Evolutionary conservation across 2,329 filamentous ascomycete genomes (phyloP).

Genomic region (Claviceps sp.): DNA sequence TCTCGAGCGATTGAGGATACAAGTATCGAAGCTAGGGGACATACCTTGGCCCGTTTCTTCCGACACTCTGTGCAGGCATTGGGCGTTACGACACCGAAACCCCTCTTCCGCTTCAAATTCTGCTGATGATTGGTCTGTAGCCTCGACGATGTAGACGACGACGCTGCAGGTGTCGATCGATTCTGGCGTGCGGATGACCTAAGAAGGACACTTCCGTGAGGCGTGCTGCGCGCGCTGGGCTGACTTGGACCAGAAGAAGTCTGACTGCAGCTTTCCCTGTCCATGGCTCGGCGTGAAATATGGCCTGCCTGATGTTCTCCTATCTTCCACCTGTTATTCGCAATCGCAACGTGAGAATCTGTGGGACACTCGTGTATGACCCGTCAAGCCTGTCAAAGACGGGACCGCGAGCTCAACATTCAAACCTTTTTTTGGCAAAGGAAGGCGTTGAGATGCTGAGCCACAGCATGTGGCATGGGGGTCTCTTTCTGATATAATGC

Average conservation of each 20-base stretch:
- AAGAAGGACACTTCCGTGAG: slow-evolving; percentile 18
- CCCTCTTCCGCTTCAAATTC: slow-evolving; percentile 37
- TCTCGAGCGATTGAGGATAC: neutral
- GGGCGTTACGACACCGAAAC: slow-evolving; percentile 42
- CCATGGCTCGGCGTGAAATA: slow-evolving; percentile 14
- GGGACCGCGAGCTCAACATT: neutral
- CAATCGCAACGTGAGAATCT: neutral
- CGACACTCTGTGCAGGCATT: slow-evolving; percentile 49
- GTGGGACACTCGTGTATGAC: neutral
- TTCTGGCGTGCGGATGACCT: slow-evolving; percentile 8
- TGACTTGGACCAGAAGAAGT: slow-evolving; percentile 17
- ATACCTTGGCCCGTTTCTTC: slow-evolving; percentile 48
- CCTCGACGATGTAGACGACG: slow-evolving; percentile 9
- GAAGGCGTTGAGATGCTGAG: neutral
- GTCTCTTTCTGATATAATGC: neutral
- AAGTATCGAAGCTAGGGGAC: neutral
- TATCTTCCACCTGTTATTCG: neutral
- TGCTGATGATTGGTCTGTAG: slow-evolving; percentile 16
- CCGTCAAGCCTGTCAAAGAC: neutral
- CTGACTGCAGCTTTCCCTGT: slow-evolving; percentile 17
- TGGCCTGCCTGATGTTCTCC: neutral
- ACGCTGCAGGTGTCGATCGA: slow-evolving; percentile 5
- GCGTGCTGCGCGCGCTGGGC: slow-evolving; percentile 20
- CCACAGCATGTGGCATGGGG: neutral
- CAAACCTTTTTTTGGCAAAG: neutral